Evolutionary conservation across 2,329 filamentous ascomycete species (phyloP).

Genomic region (Diaporthe sp.): DNA sequence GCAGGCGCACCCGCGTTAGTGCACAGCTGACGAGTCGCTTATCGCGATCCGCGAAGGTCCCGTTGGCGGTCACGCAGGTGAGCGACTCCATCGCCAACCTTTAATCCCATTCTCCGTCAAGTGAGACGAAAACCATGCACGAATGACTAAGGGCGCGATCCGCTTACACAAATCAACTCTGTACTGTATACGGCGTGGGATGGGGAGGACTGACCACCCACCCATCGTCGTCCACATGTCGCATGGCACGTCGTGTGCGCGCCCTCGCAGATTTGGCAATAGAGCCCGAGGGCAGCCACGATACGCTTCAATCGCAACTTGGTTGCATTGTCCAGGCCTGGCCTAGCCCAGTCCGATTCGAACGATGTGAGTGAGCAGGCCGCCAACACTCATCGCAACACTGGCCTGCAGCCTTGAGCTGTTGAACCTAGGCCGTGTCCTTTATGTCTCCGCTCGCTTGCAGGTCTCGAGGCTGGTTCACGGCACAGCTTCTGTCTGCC

Average conservation of each 20-base stretch:
- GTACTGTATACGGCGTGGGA: not conserved
- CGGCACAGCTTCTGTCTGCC: constrained; percentile 16
- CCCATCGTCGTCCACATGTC: constrained; percentile 10
- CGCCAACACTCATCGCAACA: constrained; percentile 17
- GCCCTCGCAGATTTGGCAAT: constrained; percentile 7
- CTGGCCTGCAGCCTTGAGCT: constrained; percentile 11
- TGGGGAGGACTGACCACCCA: not conserved
- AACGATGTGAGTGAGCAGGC: not conserved
- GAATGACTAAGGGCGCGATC: constrained; percentile 25
- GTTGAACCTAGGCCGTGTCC: constrained; percentile 8
- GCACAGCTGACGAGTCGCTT: constrained; percentile 38
- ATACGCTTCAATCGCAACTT: constrained; percentile 14
- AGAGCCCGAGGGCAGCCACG: not conserved
- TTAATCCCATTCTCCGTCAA: constrained; percentile 2
- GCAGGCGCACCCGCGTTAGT: constrained; percentile 40
- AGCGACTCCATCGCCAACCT: constrained; percentile 23
- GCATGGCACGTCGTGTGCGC: constrained; percentile 24
- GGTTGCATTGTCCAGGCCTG: not conserved
- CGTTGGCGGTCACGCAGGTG: constrained; percentile 28
- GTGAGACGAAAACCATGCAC: not conserved
- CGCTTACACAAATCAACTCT: constrained; percentile 27
- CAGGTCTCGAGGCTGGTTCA: constrained; percentile 16
- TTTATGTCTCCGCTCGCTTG: constrained; percentile 23
- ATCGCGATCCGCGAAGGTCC: constrained; percentile 39
- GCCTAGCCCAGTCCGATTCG: not conserved